phyloP scores from a whole-genome alignment of 2,329 filamentous ascomycete genomes.

The Pseudocercospora pini-densiflorae region DNA sequence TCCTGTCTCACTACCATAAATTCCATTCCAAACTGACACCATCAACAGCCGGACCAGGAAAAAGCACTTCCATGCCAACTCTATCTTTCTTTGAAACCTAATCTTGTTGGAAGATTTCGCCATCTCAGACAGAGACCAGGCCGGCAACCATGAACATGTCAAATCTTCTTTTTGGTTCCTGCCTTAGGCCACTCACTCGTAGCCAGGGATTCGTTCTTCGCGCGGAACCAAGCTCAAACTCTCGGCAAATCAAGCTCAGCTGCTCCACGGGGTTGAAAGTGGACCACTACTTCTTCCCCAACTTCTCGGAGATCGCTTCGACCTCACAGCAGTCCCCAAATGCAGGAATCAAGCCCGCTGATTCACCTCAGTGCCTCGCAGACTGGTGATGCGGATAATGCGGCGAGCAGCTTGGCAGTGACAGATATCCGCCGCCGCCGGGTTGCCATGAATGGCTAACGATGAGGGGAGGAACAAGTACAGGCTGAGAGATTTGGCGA shows the following conservation, averaged over 20 bases:
- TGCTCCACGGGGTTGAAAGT: background rate
- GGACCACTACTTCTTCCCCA: background rate
- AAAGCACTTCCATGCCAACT: constrained; percentile 4
- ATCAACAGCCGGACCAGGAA: constrained; percentile 7
- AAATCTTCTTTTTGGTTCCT: background rate
- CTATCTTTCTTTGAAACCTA: constrained; percentile 3
- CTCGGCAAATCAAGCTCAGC: constrained; percentile 2
- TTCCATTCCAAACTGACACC: constrained; percentile 11
- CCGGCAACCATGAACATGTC: background rate
- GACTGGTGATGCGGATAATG: background rate
- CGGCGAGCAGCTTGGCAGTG: background rate
- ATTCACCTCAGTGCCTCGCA: background rate
- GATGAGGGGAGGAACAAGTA: background rate
- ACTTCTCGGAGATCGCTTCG: background rate
- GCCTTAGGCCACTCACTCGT: background rate
- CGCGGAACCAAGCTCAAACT: background rate
- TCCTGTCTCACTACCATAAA: background rate
- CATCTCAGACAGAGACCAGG: background rate
- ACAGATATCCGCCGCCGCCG: background rate
- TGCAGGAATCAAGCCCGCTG: background rate
- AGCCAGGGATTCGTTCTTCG: background rate
- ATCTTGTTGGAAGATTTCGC: background rate
- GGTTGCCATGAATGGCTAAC: background rate
- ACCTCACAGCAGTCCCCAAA: background rate
- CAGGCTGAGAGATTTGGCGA: background rate